Base-by-base conservation (phyloP, 163 green algal genomes). In the Chlorella variabilis region DNA sequence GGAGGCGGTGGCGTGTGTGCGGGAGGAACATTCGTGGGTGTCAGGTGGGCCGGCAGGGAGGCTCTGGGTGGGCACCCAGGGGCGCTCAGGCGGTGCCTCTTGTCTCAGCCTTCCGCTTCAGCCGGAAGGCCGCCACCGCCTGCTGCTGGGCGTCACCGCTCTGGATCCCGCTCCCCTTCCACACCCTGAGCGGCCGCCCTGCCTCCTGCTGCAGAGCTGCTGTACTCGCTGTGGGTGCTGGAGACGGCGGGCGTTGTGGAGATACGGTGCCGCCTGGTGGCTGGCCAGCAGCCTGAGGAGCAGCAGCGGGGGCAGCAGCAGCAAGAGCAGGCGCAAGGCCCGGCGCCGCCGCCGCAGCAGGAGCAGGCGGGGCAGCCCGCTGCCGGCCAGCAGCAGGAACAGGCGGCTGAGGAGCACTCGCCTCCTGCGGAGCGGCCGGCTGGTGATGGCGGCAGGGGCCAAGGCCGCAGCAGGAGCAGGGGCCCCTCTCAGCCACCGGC, bases 1-100 rank as follows among this genome's bases (percentile, higher is more conserved):
- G 3, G 25, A 31, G n/a, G 2, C 38, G n/a, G 36, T 70, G 36
- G 73, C 73, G 21, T 23, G 2, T 3, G 73, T 79, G 56, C 36
- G 56, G 5, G 73, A 79, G 54, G 73, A 79, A 38, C 54, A 39
- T 36, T 56, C 27, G 25, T 79, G 73, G 73, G 73, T 77, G 33
- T 65, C 70, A 75, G 68, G 68, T 75, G 42, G 68, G 68, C 27
- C 3, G 23, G 18, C 2, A 4, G 20, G 5, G 5, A 73, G 36
- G 20, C 36, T 17, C 39, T n/a, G n/a, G n/a, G n/a, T n/a, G n/a
- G n/a, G n/a, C n/a, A n/a, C n/a, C n/a, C n/a, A n/a, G n/a, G n/a
- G n/a, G n/a, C n/a, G n/a, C n/a, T n/a, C n/a, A n/a, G n/a, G n/a
- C n/a, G n/a, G n/a, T n/a, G n/a, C n/a, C n/a, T n/a, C n/a, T n/a